Conservation (phyloP, 805 yeast species). For the Metschnikowia arizonensis region DNA sequence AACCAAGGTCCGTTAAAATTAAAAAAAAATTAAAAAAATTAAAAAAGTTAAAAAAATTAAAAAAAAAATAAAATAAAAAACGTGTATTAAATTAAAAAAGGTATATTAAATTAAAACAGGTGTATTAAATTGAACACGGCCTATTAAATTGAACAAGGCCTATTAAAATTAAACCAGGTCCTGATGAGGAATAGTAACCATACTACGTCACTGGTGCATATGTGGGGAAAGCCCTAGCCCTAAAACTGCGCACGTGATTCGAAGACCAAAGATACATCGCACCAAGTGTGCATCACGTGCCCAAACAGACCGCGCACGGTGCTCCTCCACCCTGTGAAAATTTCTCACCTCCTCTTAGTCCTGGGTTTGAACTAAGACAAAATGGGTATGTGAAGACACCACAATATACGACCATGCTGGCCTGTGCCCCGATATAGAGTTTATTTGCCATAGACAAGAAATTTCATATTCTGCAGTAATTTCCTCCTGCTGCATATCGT, state of each 20-base stretch:
- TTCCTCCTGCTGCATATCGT: not conserved
- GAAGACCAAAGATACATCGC: not conserved
- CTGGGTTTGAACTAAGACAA: slow-evolving; percentile 14
- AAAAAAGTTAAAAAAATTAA: too few relatives aligned
- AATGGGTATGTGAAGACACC: slow-evolving; percentile 19
- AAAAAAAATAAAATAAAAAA: too few relatives aligned
- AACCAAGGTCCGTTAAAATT: not conserved
- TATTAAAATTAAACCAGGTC: not conserved
- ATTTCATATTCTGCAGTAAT: not conserved
- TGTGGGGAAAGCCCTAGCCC: slow-evolving; percentile 16
- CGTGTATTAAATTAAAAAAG: too few relatives aligned
- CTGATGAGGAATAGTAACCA: not conserved
- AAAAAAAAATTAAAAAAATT: too few relatives aligned
- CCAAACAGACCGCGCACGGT: slow-evolving; percentile 6
- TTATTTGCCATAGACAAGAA: not conserved
- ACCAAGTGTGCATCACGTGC: slow-evolving; percentile 11
- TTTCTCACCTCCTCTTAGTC: slow-evolving; percentile 14
- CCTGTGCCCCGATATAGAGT: not conserved
- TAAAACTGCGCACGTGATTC: slow-evolving; percentile 14
- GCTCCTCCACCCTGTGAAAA: slow-evolving; percentile 15
- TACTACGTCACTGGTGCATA: not conserved
- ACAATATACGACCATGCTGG: not conserved
- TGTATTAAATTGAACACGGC: too few relatives aligned
- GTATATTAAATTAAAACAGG: too few relatives aligned
- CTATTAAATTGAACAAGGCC: too few relatives aligned